Conservation (phyloP, 345 rosid species). For the sweet orange (Citrus sinensis) region DVS_A1.0 CM039169.1:3090501-3091000, state of each 20-base stretch:
- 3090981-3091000: conserved; percentile 63
- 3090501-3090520: conserved; percentile 32
- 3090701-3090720: conserved; percentile 29
- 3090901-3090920: conserved; percentile 35
- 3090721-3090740: conserved; percentile 44
- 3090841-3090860: conserved; percentile 63
- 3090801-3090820: conserved; percentile 12
- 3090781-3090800: conserved; percentile 56
- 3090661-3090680: conserved; percentile 60
- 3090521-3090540: conserved; percentile 48
- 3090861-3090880: conserved; percentile 50
- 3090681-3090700: conserved; percentile 28
- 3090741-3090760: conserved; percentile 52
- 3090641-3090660: conserved; percentile 50
- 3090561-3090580: conserved; percentile 23
- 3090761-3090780: conserved; percentile 55
- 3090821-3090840: conserved; percentile 41
- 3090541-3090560: conserved; percentile 45
- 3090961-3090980: conserved; percentile 61
- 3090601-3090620: conserved; percentile 19
- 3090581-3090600: conserved; percentile 19
- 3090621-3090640: conserved; percentile 26
- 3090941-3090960: conserved; percentile 55
- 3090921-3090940: conserved; percentile 28
- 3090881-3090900: conserved; percentile 34